These are phyloP conservation scores for Beauveria sp. DNA, from an alignment of 2,329 filamentous ascomycete genomes.

Conservation along the genomic window DNA sequence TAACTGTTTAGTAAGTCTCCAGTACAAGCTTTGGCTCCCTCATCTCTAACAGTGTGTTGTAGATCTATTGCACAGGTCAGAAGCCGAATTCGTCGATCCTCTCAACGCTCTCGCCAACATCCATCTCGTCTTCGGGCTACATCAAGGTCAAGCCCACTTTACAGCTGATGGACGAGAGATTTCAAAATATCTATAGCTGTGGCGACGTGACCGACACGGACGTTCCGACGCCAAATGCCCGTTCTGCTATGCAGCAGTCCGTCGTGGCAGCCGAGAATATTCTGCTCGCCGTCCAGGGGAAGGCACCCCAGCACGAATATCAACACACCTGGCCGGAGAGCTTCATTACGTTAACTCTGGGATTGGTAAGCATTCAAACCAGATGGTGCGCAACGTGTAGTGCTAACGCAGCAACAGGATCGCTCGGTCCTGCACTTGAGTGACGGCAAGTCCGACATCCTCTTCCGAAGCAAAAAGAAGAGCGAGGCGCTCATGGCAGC, in stretches of 20 bases:
- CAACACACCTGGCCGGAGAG: slow-evolving; percentile 38
- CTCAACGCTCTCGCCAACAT: slow-evolving; percentile 30
- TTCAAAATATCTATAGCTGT: slow-evolving; percentile 51
- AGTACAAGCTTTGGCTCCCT: not conserved
- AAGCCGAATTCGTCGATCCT: slow-evolving; percentile 46
- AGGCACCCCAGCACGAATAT: slow-evolving; percentile 32
- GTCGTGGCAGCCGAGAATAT: slow-evolving; percentile 48
- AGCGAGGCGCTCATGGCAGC: slow-evolving; percentile 37
- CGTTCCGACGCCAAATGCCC: slow-evolving; percentile 42
- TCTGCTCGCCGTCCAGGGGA: slow-evolving; percentile 35
- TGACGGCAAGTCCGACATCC: slow-evolving; percentile 35
- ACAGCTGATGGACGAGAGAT: slow-evolving; percentile 41
- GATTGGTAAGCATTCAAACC: slow-evolving; percentile 33
- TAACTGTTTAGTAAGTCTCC: slow-evolving; percentile 39
- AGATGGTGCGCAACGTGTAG: not conserved
- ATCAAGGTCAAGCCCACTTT: slow-evolving; percentile 49
- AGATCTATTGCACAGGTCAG: slow-evolving; percentile 52
- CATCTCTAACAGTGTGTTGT: slow-evolving; percentile 7
- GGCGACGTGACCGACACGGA: slow-evolving; percentile 53
- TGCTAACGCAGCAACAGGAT: slow-evolving; percentile 26
- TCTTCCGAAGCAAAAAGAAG: slow-evolving; percentile 34
- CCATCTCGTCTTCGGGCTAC: slow-evolving; percentile 39
- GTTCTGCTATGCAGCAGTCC: slow-evolving; percentile 47
- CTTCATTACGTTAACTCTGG: slow-evolving; percentile 46
- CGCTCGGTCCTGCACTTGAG: slow-evolving; percentile 36